phyloP scores from a whole-genome alignment of 2,329 filamentous ascomycete genomes.

The Monilinia vaccinii-corymbosi region DNA sequence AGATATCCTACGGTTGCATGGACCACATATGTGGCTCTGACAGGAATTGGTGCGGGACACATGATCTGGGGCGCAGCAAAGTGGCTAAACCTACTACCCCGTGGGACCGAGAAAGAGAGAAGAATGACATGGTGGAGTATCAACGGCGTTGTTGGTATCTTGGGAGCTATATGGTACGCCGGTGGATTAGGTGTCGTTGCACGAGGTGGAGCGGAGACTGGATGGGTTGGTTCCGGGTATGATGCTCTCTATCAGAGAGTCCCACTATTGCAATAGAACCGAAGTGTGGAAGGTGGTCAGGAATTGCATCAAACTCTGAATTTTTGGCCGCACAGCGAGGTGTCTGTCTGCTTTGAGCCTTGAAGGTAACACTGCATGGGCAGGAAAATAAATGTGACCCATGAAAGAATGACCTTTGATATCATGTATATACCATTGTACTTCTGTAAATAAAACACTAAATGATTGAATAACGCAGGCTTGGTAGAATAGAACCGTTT shows the following conservation, averaged over 20 bases:
- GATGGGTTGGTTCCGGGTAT: constrained; percentile 75
- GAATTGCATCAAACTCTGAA: not conserved
- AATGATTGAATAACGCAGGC: not conserved
- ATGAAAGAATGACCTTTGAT: not conserved
- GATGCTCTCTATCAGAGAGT: constrained; percentile 61
- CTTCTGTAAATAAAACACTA: not conserved
- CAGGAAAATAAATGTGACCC: not conserved
- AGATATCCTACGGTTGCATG: constrained; percentile 59
- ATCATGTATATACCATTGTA: not conserved
- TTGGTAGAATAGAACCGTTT: not conserved
- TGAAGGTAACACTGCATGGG: not conserved
- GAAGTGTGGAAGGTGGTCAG: not conserved
- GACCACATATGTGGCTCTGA: constrained; percentile 57
- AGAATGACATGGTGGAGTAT: constrained; percentile 63
- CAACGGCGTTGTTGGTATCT: constrained; percentile 51
- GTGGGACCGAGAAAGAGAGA: constrained; percentile 42
- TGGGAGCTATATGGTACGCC: constrained; percentile 66
- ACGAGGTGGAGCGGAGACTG: constrained; percentile 55
- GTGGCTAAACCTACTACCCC: constrained; percentile 62
- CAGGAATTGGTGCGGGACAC: constrained; percentile 63
- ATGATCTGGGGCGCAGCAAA: constrained; percentile 78
- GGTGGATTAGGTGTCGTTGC: constrained; percentile 74
- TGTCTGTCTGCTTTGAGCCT: not conserved
- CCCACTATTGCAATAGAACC: constrained; percentile 40
- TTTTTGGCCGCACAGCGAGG: not conserved